Conservation (phyloP, 768 basidiomycete genomes). For the Trametes cinnabarina region DNA sequence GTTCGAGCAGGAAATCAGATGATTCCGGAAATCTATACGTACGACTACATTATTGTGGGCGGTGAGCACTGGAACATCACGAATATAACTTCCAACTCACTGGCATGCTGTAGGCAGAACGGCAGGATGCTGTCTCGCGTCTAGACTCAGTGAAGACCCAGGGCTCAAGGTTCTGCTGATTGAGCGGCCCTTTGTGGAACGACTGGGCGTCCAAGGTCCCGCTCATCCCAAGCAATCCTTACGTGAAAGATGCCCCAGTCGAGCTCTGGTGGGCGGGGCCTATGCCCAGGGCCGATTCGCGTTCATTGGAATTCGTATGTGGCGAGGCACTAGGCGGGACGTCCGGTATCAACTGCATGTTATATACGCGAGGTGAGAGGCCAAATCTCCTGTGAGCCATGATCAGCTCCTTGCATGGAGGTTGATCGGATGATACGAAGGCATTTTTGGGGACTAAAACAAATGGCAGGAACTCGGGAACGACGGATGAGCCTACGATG, state of each 20-base stretch:
- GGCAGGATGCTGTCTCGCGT: conserved; percentile 55
- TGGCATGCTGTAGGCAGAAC: conserved; percentile 39
- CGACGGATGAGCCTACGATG: conserved; percentile 35
- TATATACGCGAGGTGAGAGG: conserved; percentile 28
- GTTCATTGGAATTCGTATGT: conserved; percentile 9
- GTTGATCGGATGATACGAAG: no score
- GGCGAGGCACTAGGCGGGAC: conserved; percentile 43
- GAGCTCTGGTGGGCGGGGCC: conserved; percentile 6
- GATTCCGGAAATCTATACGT: not conserved
- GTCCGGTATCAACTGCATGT: conserved; percentile 44
- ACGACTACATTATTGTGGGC: conserved; percentile 31
- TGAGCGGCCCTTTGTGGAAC: conserved; percentile 40
- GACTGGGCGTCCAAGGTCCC: conserved; percentile 24
- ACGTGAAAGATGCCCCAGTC: conserved; percentile 14
- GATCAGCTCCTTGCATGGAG: no score
- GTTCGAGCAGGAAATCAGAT: no score
- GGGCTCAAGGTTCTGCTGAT: conserved; percentile 50
- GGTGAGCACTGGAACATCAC: conserved; percentile 19
- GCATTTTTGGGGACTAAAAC: conserved; percentile 31
- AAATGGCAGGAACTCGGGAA: conserved; percentile 30
- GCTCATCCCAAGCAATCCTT: conserved; percentile 27
- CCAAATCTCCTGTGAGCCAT: no score
- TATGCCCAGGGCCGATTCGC: not conserved
- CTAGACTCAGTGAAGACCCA: conserved; percentile 55
- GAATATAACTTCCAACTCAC: not conserved